Evolutionary conservation across 257 asterid genomes (phyloP).

Genomic region (Catharanthus roseus): DNA sequence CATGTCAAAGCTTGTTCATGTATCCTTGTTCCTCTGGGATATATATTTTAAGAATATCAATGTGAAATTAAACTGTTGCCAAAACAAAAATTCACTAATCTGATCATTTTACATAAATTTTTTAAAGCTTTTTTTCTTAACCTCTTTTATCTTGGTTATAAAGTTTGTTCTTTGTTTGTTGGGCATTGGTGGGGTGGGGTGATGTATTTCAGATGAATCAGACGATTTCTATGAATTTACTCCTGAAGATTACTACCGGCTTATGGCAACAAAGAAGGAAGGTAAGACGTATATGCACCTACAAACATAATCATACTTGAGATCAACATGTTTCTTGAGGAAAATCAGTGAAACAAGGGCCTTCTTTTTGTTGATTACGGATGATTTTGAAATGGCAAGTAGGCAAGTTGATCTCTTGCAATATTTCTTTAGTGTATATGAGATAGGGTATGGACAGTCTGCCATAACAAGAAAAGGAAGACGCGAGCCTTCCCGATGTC

Average conservation of each 20-base stretch:
- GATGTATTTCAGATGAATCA: conserved; percentile 47
- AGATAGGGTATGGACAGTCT: too few species aligned
- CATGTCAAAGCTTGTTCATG: neutral
- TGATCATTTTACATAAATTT: neutral
- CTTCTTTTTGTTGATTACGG: neutral
- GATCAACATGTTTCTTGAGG: neutral
- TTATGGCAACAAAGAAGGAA: conserved; percentile 73
- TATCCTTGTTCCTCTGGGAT: neutral
- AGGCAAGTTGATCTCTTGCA: neutral
- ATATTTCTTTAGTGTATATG: neutral
- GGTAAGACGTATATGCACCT: conserved; percentile 33
- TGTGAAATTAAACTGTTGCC: too few species aligned
- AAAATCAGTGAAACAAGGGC: neutral
- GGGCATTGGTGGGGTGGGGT: conserved; percentile 3
- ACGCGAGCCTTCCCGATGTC: too few species aligned
- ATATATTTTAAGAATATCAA: too few species aligned
- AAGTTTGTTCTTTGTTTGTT: neutral
- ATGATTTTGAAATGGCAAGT: neutral
- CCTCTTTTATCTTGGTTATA: conserved; percentile 1
- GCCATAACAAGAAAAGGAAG: too few species aligned
- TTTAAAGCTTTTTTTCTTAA: neutral
- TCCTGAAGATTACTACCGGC: conserved; percentile 77
- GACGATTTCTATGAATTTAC: conserved; percentile 92
- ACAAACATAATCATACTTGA: neutral
- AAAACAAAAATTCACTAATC: too few species aligned